Evolutionary conservation across 768 basidiomycete genomes (phyloP).

Genomic region (Kwoniella europaea): DNA sequence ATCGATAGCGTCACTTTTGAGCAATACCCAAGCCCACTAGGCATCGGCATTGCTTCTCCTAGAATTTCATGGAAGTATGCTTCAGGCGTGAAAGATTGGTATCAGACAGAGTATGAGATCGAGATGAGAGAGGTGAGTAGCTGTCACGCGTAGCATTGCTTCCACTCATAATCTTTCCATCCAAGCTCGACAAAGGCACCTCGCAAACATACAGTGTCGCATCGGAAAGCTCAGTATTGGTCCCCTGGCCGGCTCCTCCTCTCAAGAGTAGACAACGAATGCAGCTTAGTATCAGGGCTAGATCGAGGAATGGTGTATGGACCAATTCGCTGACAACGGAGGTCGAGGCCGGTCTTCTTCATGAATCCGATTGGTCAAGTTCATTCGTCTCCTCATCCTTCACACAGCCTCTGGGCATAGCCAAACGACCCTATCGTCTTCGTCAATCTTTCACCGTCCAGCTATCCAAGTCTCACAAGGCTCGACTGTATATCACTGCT

Average conservation of each 20-base stretch:
- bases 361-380: conserved; percentile 29
- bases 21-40: conserved; percentile 17
- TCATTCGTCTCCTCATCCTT: conserved; percentile 6
- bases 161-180: neutral
- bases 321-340: neutral
- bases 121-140: conserved; percentile 4
- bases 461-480: neutral
- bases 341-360: conserved; percentile 24
- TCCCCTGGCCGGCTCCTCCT: conserved; percentile 34
- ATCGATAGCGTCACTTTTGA: conserved; percentile 19
- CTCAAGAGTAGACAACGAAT: conserved; percentile 27
- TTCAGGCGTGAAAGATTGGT: conserved; percentile 25
- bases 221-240: conserved; percentile 25
- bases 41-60: conserved; percentile 24
- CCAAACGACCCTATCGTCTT: conserved; percentile 30
- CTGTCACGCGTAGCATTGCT: neutral
- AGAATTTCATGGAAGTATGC: conserved; percentile 37
- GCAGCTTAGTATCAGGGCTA: conserved; percentile 19
- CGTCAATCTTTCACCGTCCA: conserved; percentile 3
- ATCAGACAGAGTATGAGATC: conserved; percentile 31
- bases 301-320: conserved; percentile 21
- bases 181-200: neutral
- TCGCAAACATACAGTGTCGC: conserved; percentile 13
- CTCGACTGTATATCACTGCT: conserved; percentile 41
- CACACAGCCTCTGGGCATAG: neutral